Evolutionary conservation across 2,329 filamentous ascomycete genomes (phyloP).

Genomic region (Metarhizium rileyi): DNA sequence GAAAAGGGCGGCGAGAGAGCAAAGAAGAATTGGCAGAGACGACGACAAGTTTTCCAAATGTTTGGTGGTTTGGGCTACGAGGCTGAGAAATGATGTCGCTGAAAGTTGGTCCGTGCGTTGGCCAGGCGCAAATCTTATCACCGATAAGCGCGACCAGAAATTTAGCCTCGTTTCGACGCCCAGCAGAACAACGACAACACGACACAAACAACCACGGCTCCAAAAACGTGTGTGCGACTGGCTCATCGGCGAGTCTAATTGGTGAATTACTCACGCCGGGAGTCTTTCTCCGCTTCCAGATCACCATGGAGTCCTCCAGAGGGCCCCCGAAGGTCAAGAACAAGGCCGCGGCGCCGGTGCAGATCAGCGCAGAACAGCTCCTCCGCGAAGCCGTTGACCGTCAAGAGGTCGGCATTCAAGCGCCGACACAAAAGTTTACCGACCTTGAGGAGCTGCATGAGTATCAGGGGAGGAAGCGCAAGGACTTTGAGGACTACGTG

Average conservation of each 20-base stretch:
- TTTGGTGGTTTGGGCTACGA: conserved; percentile 15
- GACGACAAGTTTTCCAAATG: conserved; percentile 9
- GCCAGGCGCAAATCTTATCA: conserved; percentile 4
- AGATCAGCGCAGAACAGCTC: conserved; percentile 95
- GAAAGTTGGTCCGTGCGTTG: conserved; percentile 9
- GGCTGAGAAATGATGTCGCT: conserved; percentile 17
- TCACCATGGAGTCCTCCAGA: conserved; percentile 75
- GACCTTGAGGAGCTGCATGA: conserved; percentile 97
- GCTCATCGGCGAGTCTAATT: not conserved
- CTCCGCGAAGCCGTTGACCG: conserved; percentile 94
- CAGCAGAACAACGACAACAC: not conserved
- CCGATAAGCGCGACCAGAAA: not conserved
- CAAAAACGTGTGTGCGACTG: not conserved
- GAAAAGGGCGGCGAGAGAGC: no score
- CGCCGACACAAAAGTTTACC: conserved; percentile 87
- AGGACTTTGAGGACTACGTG: conserved; percentile 97
- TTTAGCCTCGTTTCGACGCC: not conserved
- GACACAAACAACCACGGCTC: not conserved
- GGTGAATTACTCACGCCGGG: not conserved
- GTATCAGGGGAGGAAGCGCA: conserved; percentile 89
- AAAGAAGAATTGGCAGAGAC: not conserved
- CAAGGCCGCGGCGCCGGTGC: conserved; percentile 82
- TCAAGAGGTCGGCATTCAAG: conserved; percentile 79
- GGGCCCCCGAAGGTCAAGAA: conserved; percentile 97
- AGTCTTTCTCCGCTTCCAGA: not conserved